Evolutionary conservation across 257 asterid species (phyloP).

Genomic region (Gentiana dahurica): DNA sequence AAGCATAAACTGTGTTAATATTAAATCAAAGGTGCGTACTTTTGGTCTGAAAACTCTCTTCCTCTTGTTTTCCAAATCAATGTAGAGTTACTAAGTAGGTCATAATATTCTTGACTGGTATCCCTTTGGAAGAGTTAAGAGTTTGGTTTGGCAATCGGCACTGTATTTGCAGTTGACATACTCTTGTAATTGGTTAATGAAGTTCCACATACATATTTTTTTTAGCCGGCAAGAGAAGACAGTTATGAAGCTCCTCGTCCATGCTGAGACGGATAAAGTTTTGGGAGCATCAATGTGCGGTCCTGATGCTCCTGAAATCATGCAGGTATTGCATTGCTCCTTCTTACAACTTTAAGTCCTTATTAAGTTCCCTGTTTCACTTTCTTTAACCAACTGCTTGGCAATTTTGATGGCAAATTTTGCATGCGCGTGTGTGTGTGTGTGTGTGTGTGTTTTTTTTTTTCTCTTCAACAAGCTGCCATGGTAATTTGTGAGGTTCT

Average conservation of each 20-base stretch:
- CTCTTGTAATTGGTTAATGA: background rate
- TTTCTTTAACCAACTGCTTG: no score
- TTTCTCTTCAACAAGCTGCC: no score
- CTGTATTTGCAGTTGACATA: background rate
- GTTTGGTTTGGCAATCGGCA: background rate
- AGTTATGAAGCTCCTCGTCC: slow-evolving; percentile 86
- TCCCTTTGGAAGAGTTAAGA: background rate
- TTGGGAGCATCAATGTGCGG: slow-evolving; percentile 99
- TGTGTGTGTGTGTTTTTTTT: background rate
- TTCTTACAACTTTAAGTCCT: background rate
- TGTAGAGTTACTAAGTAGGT: background rate
- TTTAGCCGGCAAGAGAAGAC: slow-evolving; percentile 86
- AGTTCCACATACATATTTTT: slow-evolving; percentile 2
- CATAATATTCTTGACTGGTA: background rate
- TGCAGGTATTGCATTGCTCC: slow-evolving; percentile 50
- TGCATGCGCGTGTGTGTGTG: no score
- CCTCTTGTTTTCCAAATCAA: background rate
- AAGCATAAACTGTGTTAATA: no score
- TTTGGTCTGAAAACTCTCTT: background rate
- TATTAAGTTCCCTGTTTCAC: no score
- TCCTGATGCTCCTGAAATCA: slow-evolving; percentile 95
- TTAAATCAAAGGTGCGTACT: no score
- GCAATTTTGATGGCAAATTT: no score
- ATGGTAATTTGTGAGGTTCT: background rate
- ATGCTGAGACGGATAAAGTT: slow-evolving; percentile 82